Conservation (phyloP, 1,284 basidiomycete genomes). For the Trichosporon inkin region DNA sequence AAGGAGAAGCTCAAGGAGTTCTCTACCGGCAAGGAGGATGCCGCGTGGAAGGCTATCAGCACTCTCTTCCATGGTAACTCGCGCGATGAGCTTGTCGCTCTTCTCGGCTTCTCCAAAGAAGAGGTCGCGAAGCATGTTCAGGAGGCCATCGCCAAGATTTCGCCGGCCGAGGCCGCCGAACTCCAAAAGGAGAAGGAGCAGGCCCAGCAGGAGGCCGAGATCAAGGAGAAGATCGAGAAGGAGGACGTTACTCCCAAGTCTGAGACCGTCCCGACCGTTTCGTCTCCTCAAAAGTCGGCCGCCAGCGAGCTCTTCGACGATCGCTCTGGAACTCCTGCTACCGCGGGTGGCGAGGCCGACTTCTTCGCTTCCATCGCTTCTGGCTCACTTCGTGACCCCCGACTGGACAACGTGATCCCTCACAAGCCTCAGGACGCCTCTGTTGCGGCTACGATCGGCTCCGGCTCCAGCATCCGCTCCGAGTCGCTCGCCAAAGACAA, state of each 20-base stretch:
- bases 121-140: conserved; percentile 76
- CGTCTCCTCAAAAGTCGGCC: not conserved
- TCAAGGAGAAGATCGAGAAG: conserved; percentile 68
- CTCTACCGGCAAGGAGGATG: conserved; percentile 58
- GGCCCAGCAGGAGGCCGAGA: conserved; percentile 55
- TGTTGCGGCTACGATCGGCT: conserved; percentile 84
- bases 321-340: conserved; percentile 46
- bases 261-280: not conserved
- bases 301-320: conserved; percentile 54
- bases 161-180: conserved; percentile 49
- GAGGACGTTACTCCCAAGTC: conserved; percentile 9
- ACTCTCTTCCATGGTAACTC: conserved; percentile 87
- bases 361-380: conserved; percentile 77
- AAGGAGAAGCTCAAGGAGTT: conserved; percentile 64
- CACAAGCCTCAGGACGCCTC: conserved; percentile 81
- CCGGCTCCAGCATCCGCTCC: conserved; percentile 75
- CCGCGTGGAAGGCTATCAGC: conserved; percentile 81
- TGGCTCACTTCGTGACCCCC: conserved; percentile 56
- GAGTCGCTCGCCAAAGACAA: conserved; percentile 60
- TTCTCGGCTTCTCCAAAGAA: conserved; percentile 89
- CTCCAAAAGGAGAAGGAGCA: conserved; percentile 71
- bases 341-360: conserved; percentile 62
- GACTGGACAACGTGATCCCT: conserved; percentile 64
- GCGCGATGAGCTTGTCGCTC: conserved; percentile 79
- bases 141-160: conserved; percentile 71